phyloP scores from a whole-genome alignment of 106 monocot species.

The Phalaenopsis aphrodite region DNA sequence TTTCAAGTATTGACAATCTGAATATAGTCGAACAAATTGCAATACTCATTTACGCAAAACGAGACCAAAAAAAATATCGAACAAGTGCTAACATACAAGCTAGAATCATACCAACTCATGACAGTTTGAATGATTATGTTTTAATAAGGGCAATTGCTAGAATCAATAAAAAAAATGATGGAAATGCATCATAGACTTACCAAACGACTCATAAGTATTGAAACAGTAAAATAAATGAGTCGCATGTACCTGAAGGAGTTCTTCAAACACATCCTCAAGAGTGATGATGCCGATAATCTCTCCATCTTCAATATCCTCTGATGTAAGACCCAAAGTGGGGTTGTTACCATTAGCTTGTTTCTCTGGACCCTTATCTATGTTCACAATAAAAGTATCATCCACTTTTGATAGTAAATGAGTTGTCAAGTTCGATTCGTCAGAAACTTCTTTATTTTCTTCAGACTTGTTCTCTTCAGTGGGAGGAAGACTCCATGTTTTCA shows the following conservation, averaged over 20 bases:
- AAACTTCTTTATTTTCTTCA: slow-evolving; percentile 26
- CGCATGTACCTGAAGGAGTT: slow-evolving; percentile 71
- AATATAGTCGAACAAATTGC: background rate
- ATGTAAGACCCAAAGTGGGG: slow-evolving; percentile 8
- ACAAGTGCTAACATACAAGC: background rate
- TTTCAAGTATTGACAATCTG: background rate
- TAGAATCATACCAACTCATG: background rate
- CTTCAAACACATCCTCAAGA: slow-evolving; percentile 99
- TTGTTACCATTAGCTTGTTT: slow-evolving; percentile 28
- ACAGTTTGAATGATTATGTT: background rate
- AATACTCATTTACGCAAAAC: background rate
- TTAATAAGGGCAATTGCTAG: background rate
- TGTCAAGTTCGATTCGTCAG: slow-evolving; percentile 28
- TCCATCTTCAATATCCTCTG: slow-evolving; percentile 82
- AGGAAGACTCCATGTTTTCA: slow-evolving; percentile 22
- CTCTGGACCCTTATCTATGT: slow-evolving; percentile 43
- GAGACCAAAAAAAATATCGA: background rate
- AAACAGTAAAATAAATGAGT: background rate
- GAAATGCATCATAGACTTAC: background rate
- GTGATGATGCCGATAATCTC: slow-evolving; percentile 99
- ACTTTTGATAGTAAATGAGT: slow-evolving; percentile 37
- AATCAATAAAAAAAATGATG: background rate
- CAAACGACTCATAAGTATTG: background rate
- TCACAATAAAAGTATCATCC: slow-evolving; percentile 41
- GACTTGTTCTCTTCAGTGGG: slow-evolving; percentile 18